Percentiles rank a stretch among this genome's conserved stretches.
These are phyloP conservation scores for Bertia moriformis DNA, from an alignment of 2,329 filamentous ascomycete species.

Conservation along the genomic window DNA sequence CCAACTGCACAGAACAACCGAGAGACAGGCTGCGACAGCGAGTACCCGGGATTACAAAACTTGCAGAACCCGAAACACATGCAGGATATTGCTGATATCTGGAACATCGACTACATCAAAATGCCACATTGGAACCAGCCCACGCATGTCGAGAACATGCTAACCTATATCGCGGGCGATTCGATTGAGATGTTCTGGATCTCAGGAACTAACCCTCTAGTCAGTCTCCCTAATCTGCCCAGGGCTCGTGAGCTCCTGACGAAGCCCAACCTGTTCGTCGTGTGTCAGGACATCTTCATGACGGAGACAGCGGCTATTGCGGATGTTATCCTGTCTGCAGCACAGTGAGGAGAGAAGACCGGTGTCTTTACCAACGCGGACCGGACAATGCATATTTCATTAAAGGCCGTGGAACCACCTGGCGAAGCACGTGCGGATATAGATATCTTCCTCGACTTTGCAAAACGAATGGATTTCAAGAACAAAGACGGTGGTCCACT, in stretches of 20 bases:
- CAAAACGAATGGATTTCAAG: constrained; percentile 15
- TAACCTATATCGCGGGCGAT: constrained; percentile 16
- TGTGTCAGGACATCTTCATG: constrained; percentile 19
- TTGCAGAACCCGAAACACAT: constrained; percentile 17
- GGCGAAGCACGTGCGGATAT: constrained; percentile 18
- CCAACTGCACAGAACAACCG: constrained; percentile 23
- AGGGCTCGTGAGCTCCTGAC: constrained; percentile 14
- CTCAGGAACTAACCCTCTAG: constrained; percentile 20
- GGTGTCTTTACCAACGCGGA: constrained; percentile 22
- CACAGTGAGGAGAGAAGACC: constrained; percentile 21
- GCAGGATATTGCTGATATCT: constrained; percentile 17
- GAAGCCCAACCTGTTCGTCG: constrained; percentile 14
- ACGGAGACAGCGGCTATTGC: constrained; percentile 19
- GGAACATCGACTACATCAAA: constrained; percentile 17
- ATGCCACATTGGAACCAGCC: constrained; percentile 21
- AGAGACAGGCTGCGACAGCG: constrained; percentile 20
- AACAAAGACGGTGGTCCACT: constrained; percentile 16
- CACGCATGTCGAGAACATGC: constrained; percentile 18
- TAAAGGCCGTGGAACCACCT: constrained; percentile 20
- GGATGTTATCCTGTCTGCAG: constrained; percentile 19
- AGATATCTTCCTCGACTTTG: constrained; percentile 19
- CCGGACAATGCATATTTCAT: constrained; percentile 18
- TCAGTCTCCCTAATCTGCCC: constrained; percentile 17
- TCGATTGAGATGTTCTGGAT: constrained; percentile 21
- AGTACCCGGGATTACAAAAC: constrained; percentile 20